These are phyloP conservation scores for Xylaria sp. DNA, from an alignment of 2,329 filamentous ascomycete genomes.

Conservation along the genomic window DNA sequence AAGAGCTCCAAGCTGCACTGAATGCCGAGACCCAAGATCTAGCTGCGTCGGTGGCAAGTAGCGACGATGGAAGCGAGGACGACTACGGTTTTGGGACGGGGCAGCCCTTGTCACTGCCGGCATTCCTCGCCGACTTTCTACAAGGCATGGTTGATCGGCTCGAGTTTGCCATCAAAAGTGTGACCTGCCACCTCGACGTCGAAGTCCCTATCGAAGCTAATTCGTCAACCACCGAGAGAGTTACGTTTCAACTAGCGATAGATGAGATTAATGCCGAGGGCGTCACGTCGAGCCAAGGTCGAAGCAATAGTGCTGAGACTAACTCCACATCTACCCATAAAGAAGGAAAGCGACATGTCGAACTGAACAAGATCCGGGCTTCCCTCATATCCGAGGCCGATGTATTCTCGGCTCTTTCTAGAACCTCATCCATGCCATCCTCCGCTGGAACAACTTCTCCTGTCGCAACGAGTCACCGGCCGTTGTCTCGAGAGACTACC, in stretches of 20 bases:
- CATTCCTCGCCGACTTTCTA: conserved; percentile 76
- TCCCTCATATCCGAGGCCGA: conserved; percentile 75
- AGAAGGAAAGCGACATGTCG: conserved; percentile 73
- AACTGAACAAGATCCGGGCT: conserved; percentile 71
- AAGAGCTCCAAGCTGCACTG: conserved; percentile 75
- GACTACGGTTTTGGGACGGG: conserved; percentile 74
- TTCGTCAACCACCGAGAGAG: conserved; percentile 61
- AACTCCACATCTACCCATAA: conserved; percentile 59
- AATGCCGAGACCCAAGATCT: conserved; percentile 71
- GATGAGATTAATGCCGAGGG: conserved; percentile 75
- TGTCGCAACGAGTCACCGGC: conserved; percentile 48
- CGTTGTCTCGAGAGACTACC: conserved; percentile 43
- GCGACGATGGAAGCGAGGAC: conserved; percentile 72
- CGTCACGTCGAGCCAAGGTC: conserved; percentile 60
- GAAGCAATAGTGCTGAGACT: conserved; percentile 47
- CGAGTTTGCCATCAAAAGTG: conserved; percentile 72
- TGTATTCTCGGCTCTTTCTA: conserved; percentile 69
- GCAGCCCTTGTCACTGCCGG: conserved; percentile 73
- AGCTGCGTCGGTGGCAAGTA: conserved; percentile 68
- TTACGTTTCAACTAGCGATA: conserved; percentile 73
- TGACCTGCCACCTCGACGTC: conserved; percentile 74
- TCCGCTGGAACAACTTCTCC: conserved; percentile 64
- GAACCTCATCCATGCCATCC: conserved; percentile 68
- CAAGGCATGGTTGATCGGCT: conserved; percentile 79
- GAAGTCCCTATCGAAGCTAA: conserved; percentile 63